Percentiles rank a stretch among this genome's conserved stretches.
phyloP scores from a whole-genome alignment of 768 basidiomycete genomes.

The Glaciozyma antarctica region DNA sequence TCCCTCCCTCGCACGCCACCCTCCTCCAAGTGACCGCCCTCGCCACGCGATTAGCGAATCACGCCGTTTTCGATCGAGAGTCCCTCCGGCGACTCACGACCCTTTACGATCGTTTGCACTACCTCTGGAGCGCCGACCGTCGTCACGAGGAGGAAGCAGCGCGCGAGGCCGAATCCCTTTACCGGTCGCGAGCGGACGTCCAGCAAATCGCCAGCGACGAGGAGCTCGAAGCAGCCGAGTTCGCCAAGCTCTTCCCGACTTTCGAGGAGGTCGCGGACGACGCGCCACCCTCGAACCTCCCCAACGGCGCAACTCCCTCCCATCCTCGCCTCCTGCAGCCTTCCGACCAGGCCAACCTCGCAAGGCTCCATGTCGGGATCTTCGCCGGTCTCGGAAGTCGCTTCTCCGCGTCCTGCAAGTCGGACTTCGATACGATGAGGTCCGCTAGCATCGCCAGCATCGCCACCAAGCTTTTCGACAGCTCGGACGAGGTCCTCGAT shows the following conservation, averaged over 20 bases:
- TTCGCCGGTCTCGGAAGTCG: constrained; percentile 7
- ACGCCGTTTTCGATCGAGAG: constrained; percentile 9
- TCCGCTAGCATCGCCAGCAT: constrained; percentile 17
- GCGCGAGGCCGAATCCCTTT: constrained; percentile 61
- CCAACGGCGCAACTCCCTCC: not conserved
- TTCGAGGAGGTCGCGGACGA: constrained; percentile 45
- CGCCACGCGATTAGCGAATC: constrained; percentile 42
- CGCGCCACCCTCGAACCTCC: not conserved
- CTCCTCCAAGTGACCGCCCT: constrained; percentile 35
- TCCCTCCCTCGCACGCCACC: constrained; percentile 22
- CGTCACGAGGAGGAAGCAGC: constrained; percentile 58
- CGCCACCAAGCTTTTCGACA: constrained; percentile 16
- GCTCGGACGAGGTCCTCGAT: constrained; percentile 24
- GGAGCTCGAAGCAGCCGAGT: constrained; percentile 73
- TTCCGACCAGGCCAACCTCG: constrained; percentile 20
- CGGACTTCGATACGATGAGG: constrained; percentile 9
- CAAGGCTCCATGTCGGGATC: constrained; percentile 16
- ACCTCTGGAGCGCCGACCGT: constrained; percentile 77
- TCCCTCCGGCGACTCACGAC: constrained; percentile 43
- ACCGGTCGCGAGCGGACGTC: constrained; percentile 54
- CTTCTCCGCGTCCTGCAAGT: not conserved
- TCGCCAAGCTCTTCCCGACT: constrained; percentile 72
- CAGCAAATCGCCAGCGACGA: constrained; percentile 55
- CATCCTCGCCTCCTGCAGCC: constrained; percentile 18
- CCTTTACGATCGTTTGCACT: constrained; percentile 58